Evolutionary conservation across 805 yeast genomes (phyloP).

Genomic region (Wilhelminamyces savonicus): DNA sequence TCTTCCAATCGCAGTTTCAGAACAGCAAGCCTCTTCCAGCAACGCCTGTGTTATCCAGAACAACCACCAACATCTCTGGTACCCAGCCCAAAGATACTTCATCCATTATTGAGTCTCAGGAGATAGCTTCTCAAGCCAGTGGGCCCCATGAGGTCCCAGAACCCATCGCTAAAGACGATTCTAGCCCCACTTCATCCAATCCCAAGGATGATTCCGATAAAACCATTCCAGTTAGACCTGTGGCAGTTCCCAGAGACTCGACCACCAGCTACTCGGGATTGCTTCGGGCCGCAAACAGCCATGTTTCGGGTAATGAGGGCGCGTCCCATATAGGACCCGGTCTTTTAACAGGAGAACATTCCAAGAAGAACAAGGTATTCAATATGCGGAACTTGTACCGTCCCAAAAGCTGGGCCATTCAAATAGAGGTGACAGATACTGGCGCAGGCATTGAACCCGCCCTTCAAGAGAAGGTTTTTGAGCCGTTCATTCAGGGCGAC

Average conservation of each 20-base stretch:
- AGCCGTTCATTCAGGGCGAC: conserved; percentile 96
- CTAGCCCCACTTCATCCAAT: no score
- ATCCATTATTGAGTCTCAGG: no score
- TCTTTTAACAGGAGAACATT: conserved; percentile 20
- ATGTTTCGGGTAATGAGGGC: no score
- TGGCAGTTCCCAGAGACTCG: background rate
- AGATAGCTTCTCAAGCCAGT: no score
- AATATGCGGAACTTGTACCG: conserved; percentile 26
- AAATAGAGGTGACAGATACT: conserved; percentile 76
- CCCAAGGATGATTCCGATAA: background rate
- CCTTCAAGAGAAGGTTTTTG: conserved; percentile 79
- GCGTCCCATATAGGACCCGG: conserved; percentile 1
- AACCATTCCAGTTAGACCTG: no score
- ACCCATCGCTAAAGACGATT: no score
- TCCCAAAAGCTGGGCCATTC: conserved; percentile 50
- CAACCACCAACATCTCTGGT: no score
- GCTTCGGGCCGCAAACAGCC: no score
- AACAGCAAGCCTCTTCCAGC: conserved; percentile 2
- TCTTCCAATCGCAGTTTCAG: conserved; percentile 31
- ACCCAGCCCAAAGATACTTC: no score
- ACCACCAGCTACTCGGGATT: background rate
- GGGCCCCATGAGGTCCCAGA: no score
- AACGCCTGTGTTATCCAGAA: no score
- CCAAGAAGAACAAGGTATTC: conserved; percentile 29
- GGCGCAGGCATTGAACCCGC: conserved; percentile 92